These are phyloP conservation scores for Ogataea sp. DNA, from an alignment of 805 yeast species.

Conservation along the genomic window DNA sequence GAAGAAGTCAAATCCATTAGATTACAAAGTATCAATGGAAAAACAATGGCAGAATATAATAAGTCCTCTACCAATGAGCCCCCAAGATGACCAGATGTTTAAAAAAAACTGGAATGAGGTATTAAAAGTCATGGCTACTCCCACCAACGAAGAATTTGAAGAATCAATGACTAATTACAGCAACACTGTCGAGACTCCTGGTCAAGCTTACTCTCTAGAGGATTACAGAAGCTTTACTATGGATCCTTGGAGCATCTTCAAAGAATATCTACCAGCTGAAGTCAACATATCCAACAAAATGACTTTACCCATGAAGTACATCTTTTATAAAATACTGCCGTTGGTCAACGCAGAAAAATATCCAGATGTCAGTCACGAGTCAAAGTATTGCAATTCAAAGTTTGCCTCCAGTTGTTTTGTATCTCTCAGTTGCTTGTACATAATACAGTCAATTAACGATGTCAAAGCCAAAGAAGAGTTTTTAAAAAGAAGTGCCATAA, in stretches of 20 bases:
- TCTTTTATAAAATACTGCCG: conserved; percentile 37
- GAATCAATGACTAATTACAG: background rate
- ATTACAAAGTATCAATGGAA: conserved; percentile 4
- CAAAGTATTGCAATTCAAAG: conserved; percentile 39
- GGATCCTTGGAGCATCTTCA: conserved; percentile 4
- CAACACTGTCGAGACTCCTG: background rate
- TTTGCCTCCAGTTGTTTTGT: conserved; percentile 42
- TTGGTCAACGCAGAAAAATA: conserved; percentile 31
- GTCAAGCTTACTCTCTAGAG: background rate
- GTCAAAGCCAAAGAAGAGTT: conserved; percentile 32
- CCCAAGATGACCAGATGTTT: background rate
- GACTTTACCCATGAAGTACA: conserved; percentile 6
- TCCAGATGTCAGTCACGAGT: conserved; percentile 38
- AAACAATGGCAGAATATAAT: conserved; percentile 1
- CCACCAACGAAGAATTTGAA: background rate
- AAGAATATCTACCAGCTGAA: conserved; percentile 3
- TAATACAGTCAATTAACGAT: conserved; percentile 25
- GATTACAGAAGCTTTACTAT: background rate
- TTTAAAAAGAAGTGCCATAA: conserved; percentile 36
- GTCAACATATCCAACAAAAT: conserved; percentile 1
- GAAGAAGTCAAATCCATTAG: background rate
- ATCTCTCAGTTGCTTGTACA: conserved; percentile 40
- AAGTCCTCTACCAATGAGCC: background rate
- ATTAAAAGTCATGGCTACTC: background rate
- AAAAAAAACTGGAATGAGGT: conserved; percentile 1